phyloP scores from a whole-genome alignment of 2,329 filamentous ascomycete species.

The Cordyceps javanica region DNA sequence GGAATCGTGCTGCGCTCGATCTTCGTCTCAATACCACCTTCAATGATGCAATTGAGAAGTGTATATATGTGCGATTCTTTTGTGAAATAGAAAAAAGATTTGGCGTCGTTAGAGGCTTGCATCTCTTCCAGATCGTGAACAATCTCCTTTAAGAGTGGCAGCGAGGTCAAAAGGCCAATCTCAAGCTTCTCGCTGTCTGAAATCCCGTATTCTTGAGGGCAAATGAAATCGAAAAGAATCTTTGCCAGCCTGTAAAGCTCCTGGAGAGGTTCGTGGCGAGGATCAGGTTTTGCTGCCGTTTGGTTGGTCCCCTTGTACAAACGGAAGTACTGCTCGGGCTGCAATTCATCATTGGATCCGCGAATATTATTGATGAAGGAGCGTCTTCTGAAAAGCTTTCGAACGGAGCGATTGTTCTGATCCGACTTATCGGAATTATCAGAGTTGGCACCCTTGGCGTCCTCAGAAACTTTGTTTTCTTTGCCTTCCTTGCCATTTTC shows the following conservation, averaged over 20 bases:
- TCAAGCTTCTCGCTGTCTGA: conserved; percentile 96
- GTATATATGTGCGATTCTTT: conserved; percentile 99
- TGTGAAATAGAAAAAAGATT: conserved; percentile 98
- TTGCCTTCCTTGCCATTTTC: conserved; percentile 39
- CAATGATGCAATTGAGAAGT: conserved; percentile 92
- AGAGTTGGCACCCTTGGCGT: conserved; percentile 26
- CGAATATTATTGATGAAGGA: conserved; percentile 52
- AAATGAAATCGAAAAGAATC: conserved; percentile 96
- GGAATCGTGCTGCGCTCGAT: conserved; percentile 93
- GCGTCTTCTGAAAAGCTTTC: conserved; percentile 51
- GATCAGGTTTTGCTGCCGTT: conserved; percentile 67
- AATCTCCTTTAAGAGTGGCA: conserved; percentile 92
- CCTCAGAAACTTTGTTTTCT: conserved; percentile 29
- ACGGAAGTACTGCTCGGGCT: conserved; percentile 76
- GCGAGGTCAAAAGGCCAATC: conserved; percentile 87
- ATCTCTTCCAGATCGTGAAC: conserved; percentile 96
- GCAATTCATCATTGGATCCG: conserved; percentile 47
- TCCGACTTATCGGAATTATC: conserved; percentile 34
- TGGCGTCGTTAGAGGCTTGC: conserved; percentile 88
- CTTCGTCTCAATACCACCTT: conserved; percentile 94
- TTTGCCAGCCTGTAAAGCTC: conserved; percentile 93
- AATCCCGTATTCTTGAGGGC: conserved; percentile 96
- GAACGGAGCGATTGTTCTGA: conserved; percentile 27
- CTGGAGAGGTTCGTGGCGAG: conserved; percentile 77
- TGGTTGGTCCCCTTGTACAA: conserved; percentile 73